A percentile compares a stretch with the other conserved stretches of the same genome.
These are phyloP conservation scores for Exophiala dermatitidis DNA, from an alignment of 2,329 filamentous ascomycete species.

Conservation along the genomic window DNA sequence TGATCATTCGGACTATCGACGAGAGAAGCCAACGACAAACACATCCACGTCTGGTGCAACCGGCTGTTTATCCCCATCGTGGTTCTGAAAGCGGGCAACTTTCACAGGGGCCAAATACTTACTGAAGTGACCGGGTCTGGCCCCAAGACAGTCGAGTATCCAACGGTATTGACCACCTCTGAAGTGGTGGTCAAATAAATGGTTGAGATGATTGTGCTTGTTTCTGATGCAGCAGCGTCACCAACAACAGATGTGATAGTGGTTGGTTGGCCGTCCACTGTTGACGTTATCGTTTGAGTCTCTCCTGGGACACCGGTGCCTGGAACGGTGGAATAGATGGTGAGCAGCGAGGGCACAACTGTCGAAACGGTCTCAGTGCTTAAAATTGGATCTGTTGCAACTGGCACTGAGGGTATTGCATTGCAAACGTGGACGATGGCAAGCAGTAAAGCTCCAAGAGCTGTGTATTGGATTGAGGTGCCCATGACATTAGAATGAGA, in stretches of 20 bases:
- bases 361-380: slow-evolving; percentile 13
- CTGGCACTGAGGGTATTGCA: slow-evolving; percentile 14
- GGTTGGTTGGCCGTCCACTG: slow-evolving; percentile 6
- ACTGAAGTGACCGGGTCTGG: slow-evolving; percentile 11
- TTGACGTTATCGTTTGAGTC: slow-evolving; percentile 14
- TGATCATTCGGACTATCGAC: not conserved
- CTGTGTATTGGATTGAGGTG: slow-evolving; percentile 7
- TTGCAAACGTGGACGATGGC: slow-evolving; percentile 6
- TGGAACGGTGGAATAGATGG: slow-evolving; percentile 17
- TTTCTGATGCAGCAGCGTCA: slow-evolving; percentile 7
- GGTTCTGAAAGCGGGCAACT: no score
- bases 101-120: not conserved
- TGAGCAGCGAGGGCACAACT: slow-evolving; percentile 13
- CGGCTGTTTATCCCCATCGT: no score
- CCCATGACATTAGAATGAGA: slow-evolving; percentile 10
- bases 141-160: slow-evolving; percentile 16
- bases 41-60: no score
- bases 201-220: slow-evolving; percentile 19
- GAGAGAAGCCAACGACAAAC: not conserved
- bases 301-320: slow-evolving; percentile 4
- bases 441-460: slow-evolving; percentile 6
- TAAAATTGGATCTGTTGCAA: slow-evolving; percentile 21
- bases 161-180: slow-evolving; percentile 16
- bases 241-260: slow-evolving; percentile 4
- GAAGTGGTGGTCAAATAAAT: slow-evolving; percentile 11